These are phyloP conservation scores for Martiniozyma abietophila DNA, from an alignment of 805 yeast species.

Conservation along the genomic window DNA sequence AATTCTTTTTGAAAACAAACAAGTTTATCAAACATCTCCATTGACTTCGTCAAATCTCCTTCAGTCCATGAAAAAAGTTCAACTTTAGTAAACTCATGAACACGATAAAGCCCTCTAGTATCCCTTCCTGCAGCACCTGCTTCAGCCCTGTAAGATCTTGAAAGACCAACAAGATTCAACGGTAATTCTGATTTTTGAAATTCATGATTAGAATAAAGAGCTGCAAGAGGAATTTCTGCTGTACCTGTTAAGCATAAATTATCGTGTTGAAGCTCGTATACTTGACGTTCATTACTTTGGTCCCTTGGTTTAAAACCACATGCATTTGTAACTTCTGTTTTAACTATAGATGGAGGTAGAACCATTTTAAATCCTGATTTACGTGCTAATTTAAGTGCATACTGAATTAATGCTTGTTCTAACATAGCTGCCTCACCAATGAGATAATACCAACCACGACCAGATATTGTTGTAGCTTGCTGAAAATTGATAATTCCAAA, in stretches of 20 bases:
- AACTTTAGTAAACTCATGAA: slow-evolving; percentile 93
- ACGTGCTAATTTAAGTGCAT: slow-evolving; percentile 60
- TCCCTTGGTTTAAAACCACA: slow-evolving; percentile 96
- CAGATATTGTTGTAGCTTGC: slow-evolving; percentile 67
- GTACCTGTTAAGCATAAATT: slow-evolving; percentile 77
- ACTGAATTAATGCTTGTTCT: slow-evolving; percentile 85
- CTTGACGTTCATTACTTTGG: slow-evolving; percentile 75
- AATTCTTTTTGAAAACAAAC: slow-evolving; percentile 57
- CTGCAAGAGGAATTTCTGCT: slow-evolving; percentile 92
- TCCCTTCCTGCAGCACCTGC: slow-evolving; percentile 96
- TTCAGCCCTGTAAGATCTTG: slow-evolving; percentile 87
- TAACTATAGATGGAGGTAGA: slow-evolving; percentile 80
- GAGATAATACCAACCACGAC: slow-evolving; percentile 83
- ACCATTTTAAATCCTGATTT: slow-evolving; percentile 58
- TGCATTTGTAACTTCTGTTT: slow-evolving; percentile 66
- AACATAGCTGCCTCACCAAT: slow-evolving; percentile 76
- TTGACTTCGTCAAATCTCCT: slow-evolving; percentile 27
- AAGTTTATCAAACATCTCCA: slow-evolving; percentile 47
- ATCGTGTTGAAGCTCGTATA: slow-evolving; percentile 46
- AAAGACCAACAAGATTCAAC: slow-evolving; percentile 61
- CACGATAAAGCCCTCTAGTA: slow-evolving; percentile 85
- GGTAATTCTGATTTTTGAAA: slow-evolving; percentile 34
- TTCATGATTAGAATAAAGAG: slow-evolving; percentile 46
- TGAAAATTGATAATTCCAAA: slow-evolving; percentile 61
- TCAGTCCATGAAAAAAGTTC: slow-evolving; percentile 77